phyloP scores from a whole-genome alignment of 768 basidiomycete species.

The Russula earlei region DNA sequence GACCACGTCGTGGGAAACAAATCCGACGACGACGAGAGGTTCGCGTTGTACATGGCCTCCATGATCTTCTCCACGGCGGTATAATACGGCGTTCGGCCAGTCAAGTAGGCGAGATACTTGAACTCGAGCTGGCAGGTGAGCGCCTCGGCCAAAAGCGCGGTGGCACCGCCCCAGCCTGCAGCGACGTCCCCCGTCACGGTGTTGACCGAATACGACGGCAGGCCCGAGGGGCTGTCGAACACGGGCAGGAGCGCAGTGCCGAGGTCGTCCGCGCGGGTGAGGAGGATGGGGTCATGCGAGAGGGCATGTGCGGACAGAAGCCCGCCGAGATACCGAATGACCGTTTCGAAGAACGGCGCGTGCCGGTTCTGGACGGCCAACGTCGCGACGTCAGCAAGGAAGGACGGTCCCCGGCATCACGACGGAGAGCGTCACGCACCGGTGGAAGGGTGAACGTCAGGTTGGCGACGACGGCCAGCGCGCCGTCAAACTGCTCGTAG shows the following conservation, averaged over 20 bases:
- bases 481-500: conserved; percentile 56
- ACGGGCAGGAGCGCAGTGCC: conserved; percentile 58
- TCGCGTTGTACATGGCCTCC: conserved; percentile 37
- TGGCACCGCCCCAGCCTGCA: conserved; percentile 24
- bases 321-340: conserved; percentile 90
- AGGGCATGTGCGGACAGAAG: conserved; percentile 65
- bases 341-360: conserved; percentile 75
- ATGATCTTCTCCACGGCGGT: conserved; percentile 47
- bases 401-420: background rate
- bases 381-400: background rate
- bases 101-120: conserved; percentile 74
- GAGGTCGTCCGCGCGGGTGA: conserved; percentile 69
- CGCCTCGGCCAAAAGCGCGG: conserved; percentile 58
- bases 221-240: conserved; percentile 59
- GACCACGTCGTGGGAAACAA: conserved; percentile 56
- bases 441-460: conserved; percentile 40
- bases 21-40: conserved; percentile 35
- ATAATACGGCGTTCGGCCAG: conserved; percentile 56
- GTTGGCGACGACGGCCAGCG: conserved; percentile 42
- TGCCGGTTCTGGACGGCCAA: conserved; percentile 21
- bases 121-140: conserved; percentile 82
- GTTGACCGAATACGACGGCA: conserved; percentile 66
- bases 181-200: background rate
- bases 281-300: conserved; percentile 49
- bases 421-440: conserved; percentile 24